These are phyloP conservation scores for Penicillium sp. DNA, from an alignment of 2,329 filamentous ascomycete species.

Conservation along the genomic window DNA sequence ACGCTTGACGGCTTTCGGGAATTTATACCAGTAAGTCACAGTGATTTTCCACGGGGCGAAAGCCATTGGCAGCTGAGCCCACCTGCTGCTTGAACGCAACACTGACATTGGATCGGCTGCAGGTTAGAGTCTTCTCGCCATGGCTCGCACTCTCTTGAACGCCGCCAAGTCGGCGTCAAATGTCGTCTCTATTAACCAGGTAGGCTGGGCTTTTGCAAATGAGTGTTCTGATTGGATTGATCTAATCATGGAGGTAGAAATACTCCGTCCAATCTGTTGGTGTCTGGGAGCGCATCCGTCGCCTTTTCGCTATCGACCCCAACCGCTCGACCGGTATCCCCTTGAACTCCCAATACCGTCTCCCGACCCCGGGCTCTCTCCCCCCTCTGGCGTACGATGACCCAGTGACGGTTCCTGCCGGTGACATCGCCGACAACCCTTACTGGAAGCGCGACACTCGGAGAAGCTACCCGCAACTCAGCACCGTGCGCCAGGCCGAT, in stretches of 20 bases:
- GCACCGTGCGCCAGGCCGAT: conserved; percentile 79
- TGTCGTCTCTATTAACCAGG: conserved; percentile 40
- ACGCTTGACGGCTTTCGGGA: conserved; percentile 13
- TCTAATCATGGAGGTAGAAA: conserved; percentile 65
- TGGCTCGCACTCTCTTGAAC: conserved; percentile 40
- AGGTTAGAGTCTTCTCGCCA: conserved; percentile 32
- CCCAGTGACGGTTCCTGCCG: conserved; percentile 79
- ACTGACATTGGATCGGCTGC: conserved; percentile 10
- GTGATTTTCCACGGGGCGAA: not conserved
- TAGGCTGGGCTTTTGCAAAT: conserved; percentile 20
- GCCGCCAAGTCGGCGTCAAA: conserved; percentile 42
- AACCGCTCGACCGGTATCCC: conserved; percentile 89
- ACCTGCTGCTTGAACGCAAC: not conserved
- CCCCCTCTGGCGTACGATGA: conserved; percentile 76
- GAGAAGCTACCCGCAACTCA: conserved; percentile 77
- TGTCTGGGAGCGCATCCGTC: conserved; percentile 82
- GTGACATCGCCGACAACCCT: conserved; percentile 84
- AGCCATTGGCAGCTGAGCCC: not conserved
- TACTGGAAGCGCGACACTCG: conserved; percentile 95
- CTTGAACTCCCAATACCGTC: conserved; percentile 88
- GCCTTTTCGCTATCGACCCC: conserved; percentile 76
- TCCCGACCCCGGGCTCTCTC: conserved; percentile 74
- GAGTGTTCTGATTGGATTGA: not conserved
- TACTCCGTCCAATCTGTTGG: conserved; percentile 90
- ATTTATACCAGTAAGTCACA: conserved; percentile 16